Evolutionary conservation across 2,329 filamentous ascomycete genomes (phyloP).

Genomic region (Talaromyces sp.): DNA sequence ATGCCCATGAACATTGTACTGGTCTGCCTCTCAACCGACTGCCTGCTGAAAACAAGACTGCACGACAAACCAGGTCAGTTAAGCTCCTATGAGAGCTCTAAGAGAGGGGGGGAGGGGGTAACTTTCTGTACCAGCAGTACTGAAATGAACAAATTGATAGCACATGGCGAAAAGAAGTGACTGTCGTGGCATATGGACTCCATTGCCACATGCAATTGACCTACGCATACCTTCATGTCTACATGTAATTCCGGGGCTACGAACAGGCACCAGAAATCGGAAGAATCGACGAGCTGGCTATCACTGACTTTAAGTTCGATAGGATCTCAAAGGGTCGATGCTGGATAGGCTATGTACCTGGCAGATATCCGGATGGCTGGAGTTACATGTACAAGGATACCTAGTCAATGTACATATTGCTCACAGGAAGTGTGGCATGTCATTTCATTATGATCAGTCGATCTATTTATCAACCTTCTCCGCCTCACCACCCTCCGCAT

Average conservation of each 20-base stretch:
- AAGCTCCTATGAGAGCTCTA: background rate
- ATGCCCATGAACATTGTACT: background rate
- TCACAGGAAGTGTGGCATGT: background rate
- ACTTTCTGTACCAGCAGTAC: too few species aligned
- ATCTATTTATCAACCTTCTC: conserved; percentile 3
- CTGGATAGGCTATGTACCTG: background rate
- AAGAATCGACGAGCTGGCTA: background rate
- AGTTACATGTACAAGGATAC: background rate
- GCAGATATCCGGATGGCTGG: too few species aligned
- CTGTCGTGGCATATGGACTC: too few species aligned
- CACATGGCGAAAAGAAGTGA: too few species aligned
- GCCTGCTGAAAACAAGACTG: too few species aligned
- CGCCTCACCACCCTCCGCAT: conserved; percentile 31
- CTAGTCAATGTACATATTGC: background rate
- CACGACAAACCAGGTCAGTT: background rate
- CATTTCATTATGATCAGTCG: background rate
- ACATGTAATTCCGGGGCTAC: too few species aligned
- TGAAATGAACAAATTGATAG: too few species aligned
- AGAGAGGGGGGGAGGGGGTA: too few species aligned
- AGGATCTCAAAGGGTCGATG: background rate
- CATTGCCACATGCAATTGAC: too few species aligned
- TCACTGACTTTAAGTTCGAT: background rate
- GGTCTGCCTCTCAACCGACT: background rate
- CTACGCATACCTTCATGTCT: too few species aligned
- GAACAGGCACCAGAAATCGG: too few species aligned